Conservation (phyloP, 2,329 filamentous ascomycete genomes). For the Talaromyces sp. region DNA sequence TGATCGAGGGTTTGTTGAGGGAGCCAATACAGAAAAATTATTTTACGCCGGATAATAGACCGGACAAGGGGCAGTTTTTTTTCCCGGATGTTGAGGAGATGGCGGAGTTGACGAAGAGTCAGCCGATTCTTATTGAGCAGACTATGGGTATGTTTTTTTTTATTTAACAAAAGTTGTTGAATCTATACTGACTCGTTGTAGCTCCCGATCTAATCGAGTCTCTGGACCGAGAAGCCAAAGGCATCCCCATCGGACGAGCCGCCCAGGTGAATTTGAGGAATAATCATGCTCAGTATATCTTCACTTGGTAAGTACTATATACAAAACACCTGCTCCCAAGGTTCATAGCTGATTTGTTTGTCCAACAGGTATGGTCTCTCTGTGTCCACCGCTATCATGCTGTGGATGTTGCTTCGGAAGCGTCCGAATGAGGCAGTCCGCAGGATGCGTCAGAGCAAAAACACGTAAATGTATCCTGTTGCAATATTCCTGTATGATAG, state of each 20-base stretch:
- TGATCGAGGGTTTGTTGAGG: constrained; percentile 76
- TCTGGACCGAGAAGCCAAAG: constrained; percentile 71
- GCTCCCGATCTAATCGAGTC: constrained; percentile 73
- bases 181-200: constrained; percentile 32
- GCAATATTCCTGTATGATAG: constrained; percentile 11
- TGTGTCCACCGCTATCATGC: constrained; percentile 84
- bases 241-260: constrained; percentile 82
- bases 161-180: background rate
- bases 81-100: constrained; percentile 93
- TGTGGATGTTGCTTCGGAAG: constrained; percentile 92
- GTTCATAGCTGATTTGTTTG: background rate
- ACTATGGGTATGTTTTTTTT: constrained; percentile 67
- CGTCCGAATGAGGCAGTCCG: constrained; percentile 68
- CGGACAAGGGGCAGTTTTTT: constrained; percentile 81
- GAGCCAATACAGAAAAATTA: constrained; percentile 96
- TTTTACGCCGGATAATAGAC: constrained; percentile 89
- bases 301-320: constrained; percentile 73
- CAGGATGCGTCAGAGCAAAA: constrained; percentile 70
- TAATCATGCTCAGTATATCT: constrained; percentile 97
- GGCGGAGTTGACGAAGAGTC: constrained; percentile 74
- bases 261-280: constrained; percentile 91
- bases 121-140: constrained; percentile 91
- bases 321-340: background rate
- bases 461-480: constrained; percentile 55
- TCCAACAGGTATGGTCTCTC: constrained; percentile 73